Base-by-base conservation (phyloP, 192 early-diverging fungal species). In the Backusella parvicylindrica region DNA sequence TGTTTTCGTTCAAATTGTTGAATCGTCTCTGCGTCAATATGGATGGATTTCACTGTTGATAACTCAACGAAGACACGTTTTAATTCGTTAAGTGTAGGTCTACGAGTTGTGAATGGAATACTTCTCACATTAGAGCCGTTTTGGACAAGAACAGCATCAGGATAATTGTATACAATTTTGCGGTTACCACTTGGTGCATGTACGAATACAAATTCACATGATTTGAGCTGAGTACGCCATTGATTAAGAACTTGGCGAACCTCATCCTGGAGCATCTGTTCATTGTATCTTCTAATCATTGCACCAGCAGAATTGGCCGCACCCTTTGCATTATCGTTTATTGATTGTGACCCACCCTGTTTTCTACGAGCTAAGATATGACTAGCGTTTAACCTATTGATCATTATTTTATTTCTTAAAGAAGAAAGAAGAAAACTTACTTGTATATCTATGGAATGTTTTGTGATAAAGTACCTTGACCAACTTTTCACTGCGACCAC, bases 401-500 rank as follows among this genome's bases (percentile, higher is more conserved):
- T n/a, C n/a, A n/a, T n/a, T n/a, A n/a, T n/a, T n/a, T n/a, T n/a
- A n/a, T n/a, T n/a, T n/a, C n/a, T n/a, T n/a, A n/a, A n/a, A n/a
- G n/a, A n/a, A n/a, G n/a, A n/a, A n/a, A n/a, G n/a, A n/a, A n/a
- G 37, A n/a, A 36, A n/a, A 31, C 68, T 71, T 82, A 87, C 88
- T 97, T 6, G 98, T 99, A 82, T 99, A 99, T 40, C 98, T 87
- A 78, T 97, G 96, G 72, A 98, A 91, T 28, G 96, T 95, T 82
- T 98, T 99, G 85, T 98, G 95, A 0, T 84, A 90, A 3, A 95
- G 47, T 30, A 91, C 76, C 50, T 84, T 78, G 47, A 87, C 73
- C 77, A 72, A n/a, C 67, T 79, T 37, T 78, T 50, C 68, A 81
- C 73, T 23, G 4, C 23, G 63, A 65, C 18, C 35, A 30, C 88